Evolutionary conservation across 495 filamentous ascomycete species (phyloP).

Genomic region (Apodospora peruviana): DNA sequence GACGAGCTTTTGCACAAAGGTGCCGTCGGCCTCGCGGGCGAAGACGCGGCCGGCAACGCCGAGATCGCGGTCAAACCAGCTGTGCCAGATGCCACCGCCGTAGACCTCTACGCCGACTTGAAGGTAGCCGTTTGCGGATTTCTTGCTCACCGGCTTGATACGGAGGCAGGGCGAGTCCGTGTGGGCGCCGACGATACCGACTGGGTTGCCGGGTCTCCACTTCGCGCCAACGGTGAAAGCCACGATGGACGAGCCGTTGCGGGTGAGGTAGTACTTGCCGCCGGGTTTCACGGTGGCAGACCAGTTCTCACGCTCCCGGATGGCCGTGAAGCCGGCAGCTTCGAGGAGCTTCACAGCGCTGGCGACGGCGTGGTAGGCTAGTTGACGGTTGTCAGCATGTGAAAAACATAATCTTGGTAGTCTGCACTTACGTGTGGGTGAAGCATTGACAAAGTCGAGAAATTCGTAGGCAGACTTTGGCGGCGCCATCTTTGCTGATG

Average conservation of each 20-base stretch:
- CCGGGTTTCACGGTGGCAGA: conserved; percentile 70
- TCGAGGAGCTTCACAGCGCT: conserved; percentile 68
- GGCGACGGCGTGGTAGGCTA: conserved; percentile 92
- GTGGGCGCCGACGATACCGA: conserved; percentile 94
- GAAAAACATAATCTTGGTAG: no score
- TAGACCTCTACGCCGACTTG: conserved; percentile 97
- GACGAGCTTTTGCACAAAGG: conserved; percentile 77
- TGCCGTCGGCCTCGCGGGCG: conserved; percentile 68
- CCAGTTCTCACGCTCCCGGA: conserved; percentile 93
- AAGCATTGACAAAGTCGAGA: conserved; percentile 88
- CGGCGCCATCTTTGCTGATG: conserved; percentile 46
- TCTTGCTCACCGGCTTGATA: conserved; percentile 91
- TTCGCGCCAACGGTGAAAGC: conserved; percentile 89
- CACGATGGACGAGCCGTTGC: conserved; percentile 88
- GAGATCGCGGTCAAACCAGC: conserved; percentile 93
- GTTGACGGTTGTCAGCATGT: neutral
- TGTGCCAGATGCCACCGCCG: conserved; percentile 79
- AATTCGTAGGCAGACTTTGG: conserved; percentile 72
- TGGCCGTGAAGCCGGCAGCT: conserved; percentile 76
- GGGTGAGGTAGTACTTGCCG: conserved; percentile 93
- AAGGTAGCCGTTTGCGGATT: conserved; percentile 73
- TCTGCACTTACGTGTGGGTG: conserved; percentile 81
- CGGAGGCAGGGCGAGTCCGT: conserved; percentile 90
- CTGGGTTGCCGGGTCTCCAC: conserved; percentile 91
- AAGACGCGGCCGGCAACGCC: conserved; percentile 85